Evolutionary conservation across 306 rosid species (phyloP), one percentile per base, ranked within the genome.

Genomic region (Quillaja saponaria): DNA sequence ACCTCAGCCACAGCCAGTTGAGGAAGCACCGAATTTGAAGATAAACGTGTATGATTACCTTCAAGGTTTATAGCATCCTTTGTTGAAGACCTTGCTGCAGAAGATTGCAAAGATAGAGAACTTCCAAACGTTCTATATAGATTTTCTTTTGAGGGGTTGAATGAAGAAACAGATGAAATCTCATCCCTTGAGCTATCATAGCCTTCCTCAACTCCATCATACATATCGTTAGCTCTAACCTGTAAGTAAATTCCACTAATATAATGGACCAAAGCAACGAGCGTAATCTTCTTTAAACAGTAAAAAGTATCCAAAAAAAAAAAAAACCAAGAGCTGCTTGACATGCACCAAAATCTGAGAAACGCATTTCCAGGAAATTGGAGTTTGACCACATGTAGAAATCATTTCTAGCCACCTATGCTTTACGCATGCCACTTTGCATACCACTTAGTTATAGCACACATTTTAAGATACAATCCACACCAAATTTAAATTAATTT

Each of bases 101-200:
- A 83, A 61, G 95, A 90, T 49, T 78, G 95, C 76, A 94, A 73
- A 52, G 99, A 94, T 1, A 82, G 55, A 14, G 91, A 87, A 81
- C 97, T 89, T 71, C 86, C 97, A 61, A 87, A 83, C 69, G 85
- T 78, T 87, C 83, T 87, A 65, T 76, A 71, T 40, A 87, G 21
- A 59, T 71, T 74, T 58, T 83, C 96, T 81, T 73, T 92, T 74
- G 67, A 64, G 34, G 91, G 95, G 47, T 78, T 94, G 84, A 79
- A 94, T 6, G 99, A 94, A n/a, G 99, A 89, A 69, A 94, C 95
- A 18, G 99, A 94, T 18, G 96, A 89, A 59, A 83, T 67, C 68
- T 94, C 99, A 75, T 94, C 99, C 71, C 82, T 89, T 34, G 97
- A 83, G 86, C 99, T 89, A 55, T 89, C 97, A 77, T 94, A 87